A percentile compares a stretch with the other conserved stretches of the same genome.
Conservation (phyloP, 768 basidiomycete genomes). For the Trametes elegans region DNA sequence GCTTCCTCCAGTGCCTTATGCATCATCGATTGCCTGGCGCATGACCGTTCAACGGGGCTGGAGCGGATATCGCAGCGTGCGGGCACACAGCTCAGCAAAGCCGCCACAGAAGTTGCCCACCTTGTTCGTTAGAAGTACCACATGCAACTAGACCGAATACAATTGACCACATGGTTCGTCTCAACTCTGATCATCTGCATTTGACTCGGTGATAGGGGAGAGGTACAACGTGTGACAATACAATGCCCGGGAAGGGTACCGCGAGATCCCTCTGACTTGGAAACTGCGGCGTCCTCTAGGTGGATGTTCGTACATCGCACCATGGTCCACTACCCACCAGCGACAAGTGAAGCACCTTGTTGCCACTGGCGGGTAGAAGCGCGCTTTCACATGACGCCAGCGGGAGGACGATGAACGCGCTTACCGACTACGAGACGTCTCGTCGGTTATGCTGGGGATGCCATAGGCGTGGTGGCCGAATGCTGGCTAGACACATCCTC, state of each 20-base stretch:
- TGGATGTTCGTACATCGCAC: too few species aligned
- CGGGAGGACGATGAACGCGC: neutral
- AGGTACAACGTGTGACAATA: neutral
- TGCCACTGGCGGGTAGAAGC: neutral
- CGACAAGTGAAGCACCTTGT: neutral
- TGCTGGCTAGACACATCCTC: neutral
- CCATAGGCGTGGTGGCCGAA: neutral
- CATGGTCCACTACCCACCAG: neutral
- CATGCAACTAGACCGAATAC: neutral
- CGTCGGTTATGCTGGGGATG: neutral
- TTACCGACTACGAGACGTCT: neutral
- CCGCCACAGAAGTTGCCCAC: neutral
- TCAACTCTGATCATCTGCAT: neutral
- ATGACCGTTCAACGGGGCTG: neutral
- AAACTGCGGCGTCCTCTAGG: too few species aligned
- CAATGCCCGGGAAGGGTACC: too few species aligned
- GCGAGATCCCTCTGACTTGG: too few species aligned
- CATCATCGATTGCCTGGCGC: constrained; percentile 1
- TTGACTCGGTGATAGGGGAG: neutral
- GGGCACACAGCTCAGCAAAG: neutral
- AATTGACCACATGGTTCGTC: neutral
- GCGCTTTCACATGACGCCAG: neutral
- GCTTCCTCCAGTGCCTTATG: neutral
- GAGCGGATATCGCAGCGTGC: neutral
- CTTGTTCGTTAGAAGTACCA: too few species aligned